Conservation (phyloP, 768 basidiomycete genomes). For the Calocybe gangraenosa region DNA sequence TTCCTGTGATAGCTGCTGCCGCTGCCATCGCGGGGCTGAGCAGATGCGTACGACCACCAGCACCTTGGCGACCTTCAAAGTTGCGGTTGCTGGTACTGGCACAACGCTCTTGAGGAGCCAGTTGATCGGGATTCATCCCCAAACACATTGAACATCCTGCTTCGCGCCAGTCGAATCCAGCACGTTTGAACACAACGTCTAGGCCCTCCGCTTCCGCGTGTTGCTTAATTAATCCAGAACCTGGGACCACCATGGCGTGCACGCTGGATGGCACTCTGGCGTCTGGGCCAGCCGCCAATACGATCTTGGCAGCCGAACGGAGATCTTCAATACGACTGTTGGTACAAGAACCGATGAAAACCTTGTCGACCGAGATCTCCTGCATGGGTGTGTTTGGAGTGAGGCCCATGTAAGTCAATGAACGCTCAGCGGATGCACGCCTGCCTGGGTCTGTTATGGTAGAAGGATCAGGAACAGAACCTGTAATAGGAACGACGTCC, state of each 20-base stretch:
- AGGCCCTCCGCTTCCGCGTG: conserved; percentile 90
- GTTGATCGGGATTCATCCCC: conserved; percentile 93
- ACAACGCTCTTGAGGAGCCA: conserved; percentile 78
- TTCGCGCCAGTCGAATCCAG: conserved; percentile 94
- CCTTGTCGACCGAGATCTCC: conserved; percentile 78
- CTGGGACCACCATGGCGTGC: conserved; percentile 89
- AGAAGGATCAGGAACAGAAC: conserved; percentile 72
- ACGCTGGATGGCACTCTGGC: conserved; percentile 72
- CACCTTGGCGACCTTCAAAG: conserved; percentile 87
- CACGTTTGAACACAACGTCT: conserved; percentile 81
- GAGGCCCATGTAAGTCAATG: conserved; percentile 86
- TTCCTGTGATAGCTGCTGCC: conserved; percentile 83
- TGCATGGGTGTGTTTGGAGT: conserved; percentile 74
- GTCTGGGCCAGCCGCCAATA: conserved; percentile 68
- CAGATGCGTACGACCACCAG: conserved; percentile 86
- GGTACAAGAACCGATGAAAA: conserved; percentile 94
- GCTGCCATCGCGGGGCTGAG: conserved; percentile 92
- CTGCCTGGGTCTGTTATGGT: conserved; percentile 60
- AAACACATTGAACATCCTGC: conserved; percentile 96
- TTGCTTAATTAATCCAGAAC: conserved; percentile 85
- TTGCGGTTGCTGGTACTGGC: conserved; percentile 93
- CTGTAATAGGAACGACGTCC: conserved; percentile 81
- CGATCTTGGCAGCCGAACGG: conserved; percentile 76
- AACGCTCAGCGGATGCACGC: conserved; percentile 66
- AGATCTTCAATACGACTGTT: conserved; percentile 93